Evolutionary conservation across 257 asterid species (phyloP), one percentile per base, ranked within the genome.

Genomic region (Misopates orontium): DNA sequence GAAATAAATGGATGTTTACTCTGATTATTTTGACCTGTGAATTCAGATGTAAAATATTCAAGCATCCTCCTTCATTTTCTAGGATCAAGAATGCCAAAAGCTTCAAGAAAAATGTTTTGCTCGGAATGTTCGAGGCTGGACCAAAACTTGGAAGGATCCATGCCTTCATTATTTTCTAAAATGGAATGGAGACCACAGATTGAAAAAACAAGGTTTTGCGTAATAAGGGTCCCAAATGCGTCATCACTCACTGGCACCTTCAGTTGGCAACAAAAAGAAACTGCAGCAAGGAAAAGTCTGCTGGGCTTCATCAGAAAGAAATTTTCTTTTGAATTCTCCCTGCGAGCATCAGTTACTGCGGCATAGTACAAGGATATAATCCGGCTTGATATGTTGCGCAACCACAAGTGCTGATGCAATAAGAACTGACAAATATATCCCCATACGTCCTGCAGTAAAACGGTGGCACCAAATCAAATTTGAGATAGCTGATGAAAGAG

Each of bases 401-500:
- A 67, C 99, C 95, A 90, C 65, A 82, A 64, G 77, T 86, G 99
- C 39, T 87, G 99, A 79, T 90, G 91, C 77, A 90, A 64, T 36
- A 87, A 84, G 77, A 90, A 80, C 62, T 80, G 82, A 49, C 90
- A 86, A 61, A 85, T 76, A 16, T 73, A 72, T 67, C 79, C 95
- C 99, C 97, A 93, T 60, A 82, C 71, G 62, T 79, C 97, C 99
- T 93, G 84, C 22, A 63, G 13, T 40, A n/a, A 52, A 68, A 67
- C 17, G 67, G n/a, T n/a, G n/a, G 48, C 18, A 65, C 60, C 49
- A 40, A 61, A 21, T 16, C 24, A 66, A 59, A 48, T 40, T 20
- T 53, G 28, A 53, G 58, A 53, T 20, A 53, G 51, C 15, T n/a
- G n/a, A n/a, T n/a, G n/a, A 45, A 45, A 14, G 19, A 45, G 19